A percentile compares a stretch with the other conserved stretches of the same genome.
Evolutionary conservation across 441 rosid genomes (phyloP).

Genomic region (Corymbia citriodora): DNA sequence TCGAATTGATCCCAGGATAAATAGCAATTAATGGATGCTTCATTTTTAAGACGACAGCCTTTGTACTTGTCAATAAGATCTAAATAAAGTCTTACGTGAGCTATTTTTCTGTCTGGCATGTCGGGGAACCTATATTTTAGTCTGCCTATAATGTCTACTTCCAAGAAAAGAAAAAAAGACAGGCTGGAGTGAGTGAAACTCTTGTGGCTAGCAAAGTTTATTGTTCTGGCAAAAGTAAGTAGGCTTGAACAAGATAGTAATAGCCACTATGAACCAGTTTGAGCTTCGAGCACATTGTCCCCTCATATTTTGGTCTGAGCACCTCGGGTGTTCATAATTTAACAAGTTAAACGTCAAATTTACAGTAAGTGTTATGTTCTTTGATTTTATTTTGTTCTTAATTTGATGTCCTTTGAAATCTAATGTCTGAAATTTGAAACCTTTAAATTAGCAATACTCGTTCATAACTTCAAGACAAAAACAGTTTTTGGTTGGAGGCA

Average conservation of each 20-base stretch:
- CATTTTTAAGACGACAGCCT: background rate
- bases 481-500: background rate
- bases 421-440: background rate
- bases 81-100: background rate
- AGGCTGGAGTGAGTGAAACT: background rate
- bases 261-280: background rate
- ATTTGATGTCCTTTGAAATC: background rate
- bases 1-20: background rate
- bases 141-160: background rate
- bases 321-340: background rate
- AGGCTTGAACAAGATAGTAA: background rate
- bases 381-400: background rate
- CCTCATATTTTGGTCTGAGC: background rate
- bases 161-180: background rate
- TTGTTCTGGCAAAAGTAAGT: background rate
- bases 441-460: background rate
- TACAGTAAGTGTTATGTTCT: background rate
- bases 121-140: background rate
- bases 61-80: background rate
- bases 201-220: background rate
- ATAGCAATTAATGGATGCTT: background rate
- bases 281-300: background rate
- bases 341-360: background rate
- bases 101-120: background rate
- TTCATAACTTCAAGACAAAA: background rate